A percentile compares a stretch with the other conserved stretches of the same genome.
These are phyloP conservation scores for Sisymbrium irio DNA, from an alignment of 345 rosid species.

Conservation along the genomic window DNA sequence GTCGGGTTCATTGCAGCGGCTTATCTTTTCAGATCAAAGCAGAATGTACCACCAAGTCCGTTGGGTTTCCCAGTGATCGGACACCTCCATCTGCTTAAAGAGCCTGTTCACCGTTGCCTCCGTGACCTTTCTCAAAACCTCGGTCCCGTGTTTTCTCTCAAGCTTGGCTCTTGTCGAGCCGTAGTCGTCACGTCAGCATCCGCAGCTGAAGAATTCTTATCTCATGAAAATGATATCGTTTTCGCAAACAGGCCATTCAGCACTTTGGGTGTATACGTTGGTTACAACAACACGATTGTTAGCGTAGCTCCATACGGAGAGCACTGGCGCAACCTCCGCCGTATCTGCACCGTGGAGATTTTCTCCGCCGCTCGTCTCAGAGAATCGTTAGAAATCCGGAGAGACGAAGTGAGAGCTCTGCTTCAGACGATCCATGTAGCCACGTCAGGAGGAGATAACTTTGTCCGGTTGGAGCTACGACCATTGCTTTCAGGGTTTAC, in stretches of 20 bases:
- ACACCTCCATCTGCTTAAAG: conserved; percentile 31
- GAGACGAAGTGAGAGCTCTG: conserved; percentile 35
- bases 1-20: background rate
- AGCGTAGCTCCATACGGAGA: conserved; percentile 38
- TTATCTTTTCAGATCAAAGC: background rate
- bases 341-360: conserved; percentile 36
- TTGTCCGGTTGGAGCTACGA: background rate
- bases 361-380: conserved; percentile 38
- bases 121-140: conserved; percentile 30
- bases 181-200: conserved; percentile 39
- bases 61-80: conserved; percentile 15
- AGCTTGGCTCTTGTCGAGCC: conserved; percentile 36
- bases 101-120: conserved; percentile 31
- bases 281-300: conserved; percentile 40
- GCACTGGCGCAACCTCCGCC: conserved; percentile 56
- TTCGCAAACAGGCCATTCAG: conserved; percentile 44
- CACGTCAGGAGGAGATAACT: background rate
- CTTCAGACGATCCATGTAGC: background rate
- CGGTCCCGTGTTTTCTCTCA: conserved; percentile 43
- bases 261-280: conserved; percentile 3
- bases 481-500: conserved; percentile 32
- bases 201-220: conserved; percentile 42
- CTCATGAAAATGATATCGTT: conserved; percentile 36
- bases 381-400: background rate
- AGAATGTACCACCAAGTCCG: conserved; percentile 16